Evolutionary conservation across 768 basidiomycete species (phyloP).

Genomic region (Suillus fuscotomentosus): DNA sequence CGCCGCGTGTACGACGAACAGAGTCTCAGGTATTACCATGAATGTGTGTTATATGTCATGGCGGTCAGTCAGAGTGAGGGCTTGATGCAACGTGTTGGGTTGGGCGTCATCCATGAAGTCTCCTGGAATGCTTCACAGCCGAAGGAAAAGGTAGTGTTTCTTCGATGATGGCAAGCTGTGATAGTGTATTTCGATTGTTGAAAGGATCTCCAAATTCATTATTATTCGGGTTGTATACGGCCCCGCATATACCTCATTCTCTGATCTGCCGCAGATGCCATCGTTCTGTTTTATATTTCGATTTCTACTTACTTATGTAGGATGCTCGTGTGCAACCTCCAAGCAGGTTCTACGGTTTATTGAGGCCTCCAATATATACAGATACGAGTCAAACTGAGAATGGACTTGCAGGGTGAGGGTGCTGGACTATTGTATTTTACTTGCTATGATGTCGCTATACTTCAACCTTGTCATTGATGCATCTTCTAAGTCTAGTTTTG

Average conservation of each 20-base stretch:
- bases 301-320: neutral
- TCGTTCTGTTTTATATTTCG: neutral
- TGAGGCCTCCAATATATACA: neutral
- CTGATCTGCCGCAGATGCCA: neutral
- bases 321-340: neutral
- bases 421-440: too few relatives aligned
- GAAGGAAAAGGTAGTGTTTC: neutral
- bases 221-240: neutral
- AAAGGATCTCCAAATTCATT: neutral
- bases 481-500: too few relatives aligned
- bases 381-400: too few relatives aligned
- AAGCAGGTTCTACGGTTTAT: neutral
- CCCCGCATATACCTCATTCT: neutral
- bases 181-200: neutral
- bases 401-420: too few relatives aligned
- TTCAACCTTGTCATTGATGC: too few relatives aligned
- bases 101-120: conserved; percentile 18
- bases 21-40: conserved; percentile 4
- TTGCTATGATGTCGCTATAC: too few relatives aligned
- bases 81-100: conserved; percentile 19
- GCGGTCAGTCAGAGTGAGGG: conserved; percentile 10
- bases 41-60: conserved; percentile 22
- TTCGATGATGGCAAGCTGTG: neutral
- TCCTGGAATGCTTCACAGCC: conserved; percentile 13
- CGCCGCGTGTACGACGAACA: conserved; percentile 9